phyloP scores from a whole-genome alignment of 2,329 filamentous ascomycete genomes.

The Ophiostoma sp. region DNA sequence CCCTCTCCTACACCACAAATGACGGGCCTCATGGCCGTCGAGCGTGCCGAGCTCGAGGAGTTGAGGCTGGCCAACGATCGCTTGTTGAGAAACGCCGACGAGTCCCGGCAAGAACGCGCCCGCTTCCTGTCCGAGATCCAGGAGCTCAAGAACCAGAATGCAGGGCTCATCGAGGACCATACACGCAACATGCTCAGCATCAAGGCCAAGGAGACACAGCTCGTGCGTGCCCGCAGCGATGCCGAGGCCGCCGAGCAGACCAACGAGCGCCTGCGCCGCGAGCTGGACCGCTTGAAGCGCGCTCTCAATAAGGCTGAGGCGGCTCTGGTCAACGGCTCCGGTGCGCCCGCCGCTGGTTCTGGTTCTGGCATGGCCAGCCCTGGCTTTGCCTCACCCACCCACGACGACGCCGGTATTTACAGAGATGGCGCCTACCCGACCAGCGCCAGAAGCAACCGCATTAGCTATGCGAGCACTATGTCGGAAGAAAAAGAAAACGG shows the following conservation, averaged over 20 bases:
- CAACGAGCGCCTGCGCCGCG: conserved; percentile 79
- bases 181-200: conserved; percentile 93
- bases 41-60: conserved; percentile 90
- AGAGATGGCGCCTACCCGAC: conserved; percentile 50
- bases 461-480: conserved; percentile 64
- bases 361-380: conserved; percentile 35
- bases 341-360: conserved; percentile 24
- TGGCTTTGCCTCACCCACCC: conserved; percentile 51
- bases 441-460: conserved; percentile 48
- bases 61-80: conserved; percentile 81
- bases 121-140: conserved; percentile 84
- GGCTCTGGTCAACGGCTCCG: conserved; percentile 22
- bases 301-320: conserved; percentile 68
- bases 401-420: conserved; percentile 62
- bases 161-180: conserved; percentile 93
- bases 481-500: conserved; percentile 80
- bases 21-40: conserved; percentile 71
- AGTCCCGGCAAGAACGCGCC: conserved; percentile 76
- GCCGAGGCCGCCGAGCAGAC: conserved; percentile 84
- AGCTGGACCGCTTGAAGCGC: conserved; percentile 90
- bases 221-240: conserved; percentile 88
- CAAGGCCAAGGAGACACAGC: conserved; percentile 96
- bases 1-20: conserved; percentile 57
- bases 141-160: conserved; percentile 95
- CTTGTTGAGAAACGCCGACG: conserved; percentile 72